These are phyloP conservation scores for Datura wrightii DNA, from an alignment of 257 asterid species.

Conservation along the genomic window DNA sequence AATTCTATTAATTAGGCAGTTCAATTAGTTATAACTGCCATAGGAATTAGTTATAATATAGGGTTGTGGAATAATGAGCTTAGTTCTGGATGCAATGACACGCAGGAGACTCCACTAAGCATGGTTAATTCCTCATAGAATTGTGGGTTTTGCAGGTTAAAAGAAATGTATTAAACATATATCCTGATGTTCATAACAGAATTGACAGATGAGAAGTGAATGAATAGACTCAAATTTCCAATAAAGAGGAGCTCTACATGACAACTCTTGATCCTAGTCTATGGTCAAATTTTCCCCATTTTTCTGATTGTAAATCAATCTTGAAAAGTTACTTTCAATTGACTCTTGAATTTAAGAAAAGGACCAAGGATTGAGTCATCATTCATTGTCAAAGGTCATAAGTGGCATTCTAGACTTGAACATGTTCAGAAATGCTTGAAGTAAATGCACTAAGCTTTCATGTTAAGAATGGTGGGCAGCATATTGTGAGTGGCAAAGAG, in stretches of 20 bases:
- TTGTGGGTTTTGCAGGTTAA: background rate
- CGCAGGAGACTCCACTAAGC: background rate
- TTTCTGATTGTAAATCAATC: constrained; percentile 12
- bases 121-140: background rate
- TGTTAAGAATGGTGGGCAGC: background rate
- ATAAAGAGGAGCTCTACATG: background rate
- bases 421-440: background rate
- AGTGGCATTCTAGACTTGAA: background rate
- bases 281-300: background rate
- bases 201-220: background rate
- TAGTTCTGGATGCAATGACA: background rate
- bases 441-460: background rate
- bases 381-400: background rate
- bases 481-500: background rate
- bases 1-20: too few species aligned
- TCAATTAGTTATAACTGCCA: too few species aligned
- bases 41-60: too few species aligned
- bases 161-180: background rate
- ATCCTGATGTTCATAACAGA: background rate
- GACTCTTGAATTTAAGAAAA: constrained; percentile 1
- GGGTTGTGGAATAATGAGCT: background rate
- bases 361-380: background rate
- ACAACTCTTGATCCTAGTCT: constrained; percentile 19
- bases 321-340: background rate
- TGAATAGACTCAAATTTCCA: background rate